phyloP scores from a whole-genome alignment of 2,329 filamentous ascomycete genomes.

The Arachnomyces sp. region DNA sequence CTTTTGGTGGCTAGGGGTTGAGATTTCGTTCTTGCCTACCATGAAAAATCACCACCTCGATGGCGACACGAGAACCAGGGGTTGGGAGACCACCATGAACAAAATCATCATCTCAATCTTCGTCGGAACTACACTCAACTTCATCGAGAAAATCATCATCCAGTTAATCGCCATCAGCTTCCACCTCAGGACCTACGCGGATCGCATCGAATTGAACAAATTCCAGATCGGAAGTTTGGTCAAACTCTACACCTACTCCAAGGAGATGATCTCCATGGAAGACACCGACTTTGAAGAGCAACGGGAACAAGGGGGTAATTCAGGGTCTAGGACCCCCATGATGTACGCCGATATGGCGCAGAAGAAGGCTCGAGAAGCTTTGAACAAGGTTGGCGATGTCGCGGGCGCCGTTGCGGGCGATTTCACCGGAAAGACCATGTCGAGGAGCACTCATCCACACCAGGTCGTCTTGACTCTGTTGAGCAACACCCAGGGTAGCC shows the following conservation, averaged over 20 bases:
- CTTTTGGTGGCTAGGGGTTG: conserved; percentile 81
- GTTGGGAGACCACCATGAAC: conserved; percentile 71
- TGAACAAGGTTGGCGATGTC: conserved; percentile 74
- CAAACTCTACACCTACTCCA: conserved; percentile 58
- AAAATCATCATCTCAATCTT: conserved; percentile 84
- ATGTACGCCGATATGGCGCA: conserved; percentile 59
- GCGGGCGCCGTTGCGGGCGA: conserved; percentile 82
- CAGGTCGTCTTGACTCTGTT: conserved; percentile 77
- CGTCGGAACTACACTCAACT: conserved; percentile 69
- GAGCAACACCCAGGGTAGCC: conserved; percentile 61
- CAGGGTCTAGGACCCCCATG: conserved; percentile 66
- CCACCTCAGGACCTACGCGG: conserved; percentile 81
- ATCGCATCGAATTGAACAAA: conserved; percentile 86
- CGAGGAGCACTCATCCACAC: conserved; percentile 65
- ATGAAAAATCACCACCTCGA: conserved; percentile 58
- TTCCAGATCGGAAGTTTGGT: conserved; percentile 66
- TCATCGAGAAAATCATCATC: conserved; percentile 85
- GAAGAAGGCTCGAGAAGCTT: conserved; percentile 64
- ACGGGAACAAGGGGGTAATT: conserved; percentile 36
- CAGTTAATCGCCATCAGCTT: conserved; percentile 93
- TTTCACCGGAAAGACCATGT: conserved; percentile 67
- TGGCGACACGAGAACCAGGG: conserved; percentile 43
- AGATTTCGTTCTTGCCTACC: conserved; percentile 77
- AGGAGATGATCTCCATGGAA: conserved; percentile 56
- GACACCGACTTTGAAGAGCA: conserved; percentile 69